Evolutionary conservation across 495 filamentous ascomycete genomes (phyloP).

Genomic region (Saxophila tyrrhenica): DNA sequence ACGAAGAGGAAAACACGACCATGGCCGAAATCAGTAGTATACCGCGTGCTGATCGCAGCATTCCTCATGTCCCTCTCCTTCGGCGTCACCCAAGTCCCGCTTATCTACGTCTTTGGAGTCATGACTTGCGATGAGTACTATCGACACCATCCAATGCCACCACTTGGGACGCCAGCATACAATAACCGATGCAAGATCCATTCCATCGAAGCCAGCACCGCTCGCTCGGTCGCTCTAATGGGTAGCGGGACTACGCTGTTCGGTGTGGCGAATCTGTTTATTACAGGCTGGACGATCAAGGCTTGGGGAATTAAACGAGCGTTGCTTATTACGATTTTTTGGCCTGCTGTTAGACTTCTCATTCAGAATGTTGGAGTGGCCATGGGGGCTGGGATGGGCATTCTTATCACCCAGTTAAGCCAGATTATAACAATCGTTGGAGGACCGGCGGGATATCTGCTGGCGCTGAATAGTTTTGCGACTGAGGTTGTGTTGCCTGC

Average conservation of each 20-base stretch:
- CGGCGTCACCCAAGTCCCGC: conserved; percentile 47
- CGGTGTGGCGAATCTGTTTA: conserved; percentile 44
- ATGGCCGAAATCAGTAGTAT: conserved; percentile 17
- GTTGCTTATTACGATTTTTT: conserved; percentile 39
- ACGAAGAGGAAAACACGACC: not conserved
- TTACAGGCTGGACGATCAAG: conserved; percentile 48
- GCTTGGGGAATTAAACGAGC: conserved; percentile 41
- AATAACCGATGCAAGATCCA: conserved; percentile 33
- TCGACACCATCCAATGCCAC: conserved; percentile 32
- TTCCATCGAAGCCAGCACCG: conserved; percentile 45
- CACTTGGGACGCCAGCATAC: conserved; percentile 19
- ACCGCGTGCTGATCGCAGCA: conserved; percentile 34
- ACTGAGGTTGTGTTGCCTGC: conserved; percentile 39
- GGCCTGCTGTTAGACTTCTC: conserved; percentile 41
- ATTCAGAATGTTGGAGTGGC: conserved; percentile 44
- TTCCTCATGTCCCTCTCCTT: conserved; percentile 47
- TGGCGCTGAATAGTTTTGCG: conserved; percentile 44
- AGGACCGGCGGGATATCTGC: conserved; percentile 45
- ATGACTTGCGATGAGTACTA: conserved; percentile 52
- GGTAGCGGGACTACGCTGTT: conserved; percentile 34
- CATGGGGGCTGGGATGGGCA: conserved; percentile 39
- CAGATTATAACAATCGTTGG: conserved; percentile 48
- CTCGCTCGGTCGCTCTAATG: conserved; percentile 40
- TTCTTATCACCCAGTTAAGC: conserved; percentile 42
- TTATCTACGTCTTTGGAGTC: conserved; percentile 46